Conservation (phyloP, 1,139 yeast genomes). For the Pneumocystis canis region DNA sequence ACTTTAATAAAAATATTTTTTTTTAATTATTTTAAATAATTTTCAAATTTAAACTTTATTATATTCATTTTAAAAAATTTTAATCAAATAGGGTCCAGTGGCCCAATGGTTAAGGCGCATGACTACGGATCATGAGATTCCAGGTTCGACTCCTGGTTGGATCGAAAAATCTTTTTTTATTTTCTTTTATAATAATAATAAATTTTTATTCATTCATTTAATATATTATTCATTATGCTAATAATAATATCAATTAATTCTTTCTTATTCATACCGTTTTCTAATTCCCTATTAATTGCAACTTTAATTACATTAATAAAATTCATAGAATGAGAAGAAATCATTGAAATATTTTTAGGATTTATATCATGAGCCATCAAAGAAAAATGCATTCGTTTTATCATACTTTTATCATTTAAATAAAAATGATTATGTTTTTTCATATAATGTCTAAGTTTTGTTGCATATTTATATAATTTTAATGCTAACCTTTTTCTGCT, state of each 20-base stretch:
- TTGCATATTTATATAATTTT: neutral
- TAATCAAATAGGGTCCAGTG: neutral
- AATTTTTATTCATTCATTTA: neutral
- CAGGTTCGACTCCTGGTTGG: constrained; percentile 1
- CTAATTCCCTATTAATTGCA: neutral
- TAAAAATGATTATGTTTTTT: neutral
- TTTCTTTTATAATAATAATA: neutral
- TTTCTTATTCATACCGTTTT: neutral
- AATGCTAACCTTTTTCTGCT: neutral
- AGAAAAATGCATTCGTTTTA: neutral
- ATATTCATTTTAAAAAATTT: neutral
- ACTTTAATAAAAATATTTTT: neutral
- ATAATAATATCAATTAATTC: neutral
- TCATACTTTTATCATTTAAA: neutral
- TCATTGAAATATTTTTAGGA: neutral
- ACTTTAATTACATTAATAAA: neutral
- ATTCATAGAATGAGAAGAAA: neutral
- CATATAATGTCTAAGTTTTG: neutral
- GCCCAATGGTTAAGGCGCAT: constrained; percentile 2
- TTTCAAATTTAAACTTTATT: neutral
- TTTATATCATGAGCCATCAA: neutral
- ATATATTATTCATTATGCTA: neutral
- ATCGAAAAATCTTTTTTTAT: neutral
- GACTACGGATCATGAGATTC: constrained; percentile 1
- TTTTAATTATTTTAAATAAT: no score